phyloP scores from a whole-genome alignment of 2,329 filamentous ascomycete genomes.

The Aureobasidium sp. region DNA sequence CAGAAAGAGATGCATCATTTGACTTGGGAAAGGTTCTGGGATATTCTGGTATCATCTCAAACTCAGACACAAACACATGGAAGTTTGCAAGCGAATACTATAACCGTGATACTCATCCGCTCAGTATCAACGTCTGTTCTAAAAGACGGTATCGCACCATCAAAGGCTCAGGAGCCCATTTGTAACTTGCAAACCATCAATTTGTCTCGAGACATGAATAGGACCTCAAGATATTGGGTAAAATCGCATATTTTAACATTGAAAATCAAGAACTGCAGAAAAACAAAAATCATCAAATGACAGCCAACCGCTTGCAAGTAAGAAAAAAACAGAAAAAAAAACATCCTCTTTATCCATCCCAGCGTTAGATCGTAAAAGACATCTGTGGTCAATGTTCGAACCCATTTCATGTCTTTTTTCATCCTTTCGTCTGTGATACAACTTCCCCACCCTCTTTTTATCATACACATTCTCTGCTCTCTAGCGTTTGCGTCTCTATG shows the following conservation, averaged over 20 bases:
- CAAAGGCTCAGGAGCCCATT: no score
- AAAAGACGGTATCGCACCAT: no score
- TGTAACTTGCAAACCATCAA: no score
- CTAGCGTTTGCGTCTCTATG: background rate
- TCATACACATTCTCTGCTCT: conserved; percentile 3
- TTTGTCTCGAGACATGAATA: no score
- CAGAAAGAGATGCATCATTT: no score
- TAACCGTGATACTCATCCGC: no score
- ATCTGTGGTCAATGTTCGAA: background rate
- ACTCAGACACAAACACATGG: no score
- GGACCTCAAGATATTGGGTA: no score
- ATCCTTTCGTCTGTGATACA: background rate
- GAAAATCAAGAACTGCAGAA: background rate
- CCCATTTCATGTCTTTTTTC: background rate
- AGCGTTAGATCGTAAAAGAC: conserved; percentile 5
- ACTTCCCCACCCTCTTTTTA: background rate
- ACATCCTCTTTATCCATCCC: conserved; percentile 1
- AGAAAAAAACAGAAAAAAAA: background rate
- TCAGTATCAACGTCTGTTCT: no score
- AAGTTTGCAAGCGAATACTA: no score
- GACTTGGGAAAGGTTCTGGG: no score
- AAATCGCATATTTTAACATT: conserved; percentile 2
- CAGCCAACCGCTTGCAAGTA: background rate
- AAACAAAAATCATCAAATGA: background rate
- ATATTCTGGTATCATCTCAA: no score